Base-by-base conservation (phyloP, 164 flowering plant genomes). In the Vitis cinerea region DNA sequence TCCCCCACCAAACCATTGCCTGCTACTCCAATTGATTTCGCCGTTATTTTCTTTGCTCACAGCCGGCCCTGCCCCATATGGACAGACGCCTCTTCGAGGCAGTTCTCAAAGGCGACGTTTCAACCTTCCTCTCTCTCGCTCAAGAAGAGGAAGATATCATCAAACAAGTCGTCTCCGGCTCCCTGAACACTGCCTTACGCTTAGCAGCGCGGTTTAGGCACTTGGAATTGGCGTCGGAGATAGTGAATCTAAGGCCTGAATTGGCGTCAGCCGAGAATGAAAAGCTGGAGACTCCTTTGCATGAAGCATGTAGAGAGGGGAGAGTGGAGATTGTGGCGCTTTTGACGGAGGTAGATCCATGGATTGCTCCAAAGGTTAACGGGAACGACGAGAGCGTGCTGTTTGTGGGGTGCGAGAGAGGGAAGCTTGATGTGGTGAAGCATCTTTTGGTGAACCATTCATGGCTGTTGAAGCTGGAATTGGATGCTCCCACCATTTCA, bases 111-210 rank as follows among this genome's bases (percentile, higher is more conserved):
- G 86, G 86, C 16, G 85, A 87, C 60, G 72, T 71, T 10, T 5
- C 70, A 0, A 50, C 64, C 69, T 77, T 87, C 56, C 81, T 59
- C 11, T 63, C 48, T 16, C 77, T 87, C 15, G 51, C 81, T 11
- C 61, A 60, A 30, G 77, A 80, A 76, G 65, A 84, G 44, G 75
- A 72, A 30, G 10, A 37, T 51, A 52, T 79, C 17, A 63, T 84
- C 37, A 64, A 70, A 6, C 84, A 84, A 64, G 69, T 68, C 2
- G 71, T 70, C 5, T 9, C 56, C 1, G 73, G 62, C 1, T 61
- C 85, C 0, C 17, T 5, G 23, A 77, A 75, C 84, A 80, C 83
- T 2, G 69, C 80, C 1, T 67, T 88, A n/a, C 89, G 86, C 84
- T 47, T 88, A 29, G 84, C 82, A 9, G 80, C 89, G 0, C 77